phyloP scores from a whole-genome alignment of 306 rosid genomes.

The Clitoria ternatea region DNA sequence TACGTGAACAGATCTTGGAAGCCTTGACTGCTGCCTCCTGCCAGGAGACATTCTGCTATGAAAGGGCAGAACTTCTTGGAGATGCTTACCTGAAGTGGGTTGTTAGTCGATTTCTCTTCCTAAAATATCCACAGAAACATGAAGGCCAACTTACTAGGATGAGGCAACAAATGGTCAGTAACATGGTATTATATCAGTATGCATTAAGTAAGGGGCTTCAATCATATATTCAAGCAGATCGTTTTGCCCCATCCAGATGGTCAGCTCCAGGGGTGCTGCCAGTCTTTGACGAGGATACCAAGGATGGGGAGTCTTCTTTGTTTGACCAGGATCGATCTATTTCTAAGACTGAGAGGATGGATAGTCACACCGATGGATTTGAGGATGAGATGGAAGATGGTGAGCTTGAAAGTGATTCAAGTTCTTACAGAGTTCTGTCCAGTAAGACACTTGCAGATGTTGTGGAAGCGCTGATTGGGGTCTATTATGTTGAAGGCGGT shows the following conservation, averaged over 20 bases:
- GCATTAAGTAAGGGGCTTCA: conserved; percentile 86
- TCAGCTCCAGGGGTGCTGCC: conserved; percentile 99
- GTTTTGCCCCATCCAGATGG: conserved; percentile 98
- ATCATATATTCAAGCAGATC: conserved; percentile 96
- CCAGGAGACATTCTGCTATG: conserved; percentile 99
- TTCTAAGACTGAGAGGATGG: conserved; percentile 38
- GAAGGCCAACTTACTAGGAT: conserved; percentile 99
- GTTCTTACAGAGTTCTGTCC: conserved; percentile 92
- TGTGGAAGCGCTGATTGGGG: conserved; percentile 93
- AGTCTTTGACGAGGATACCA: conserved; percentile 83
- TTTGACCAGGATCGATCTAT: conserved; percentile 57
- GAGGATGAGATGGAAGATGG: conserved; percentile 92
- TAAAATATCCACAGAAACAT: conserved; percentile 93
- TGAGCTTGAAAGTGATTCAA: conserved; percentile 86
- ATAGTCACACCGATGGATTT: conserved; percentile 30
- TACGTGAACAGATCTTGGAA: conserved; percentile 76
- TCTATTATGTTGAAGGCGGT: conserved; percentile 94
- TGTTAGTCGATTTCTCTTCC: conserved; percentile 92
- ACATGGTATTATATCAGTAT: conserved; percentile 85
- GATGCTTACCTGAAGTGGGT: conserved; percentile 99
- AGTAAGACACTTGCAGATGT: conserved; percentile 99
- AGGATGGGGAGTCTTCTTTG: conserved; percentile 80
- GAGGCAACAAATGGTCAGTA: conserved; percentile 99
- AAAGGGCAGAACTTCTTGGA: conserved; percentile 99
- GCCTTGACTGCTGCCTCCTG: conserved; percentile 99